Percentiles rank a stretch among this genome's conserved stretches.
Evolutionary conservation across 768 basidiomycete genomes (phyloP).

Genomic region (Boletellus sp.): DNA sequence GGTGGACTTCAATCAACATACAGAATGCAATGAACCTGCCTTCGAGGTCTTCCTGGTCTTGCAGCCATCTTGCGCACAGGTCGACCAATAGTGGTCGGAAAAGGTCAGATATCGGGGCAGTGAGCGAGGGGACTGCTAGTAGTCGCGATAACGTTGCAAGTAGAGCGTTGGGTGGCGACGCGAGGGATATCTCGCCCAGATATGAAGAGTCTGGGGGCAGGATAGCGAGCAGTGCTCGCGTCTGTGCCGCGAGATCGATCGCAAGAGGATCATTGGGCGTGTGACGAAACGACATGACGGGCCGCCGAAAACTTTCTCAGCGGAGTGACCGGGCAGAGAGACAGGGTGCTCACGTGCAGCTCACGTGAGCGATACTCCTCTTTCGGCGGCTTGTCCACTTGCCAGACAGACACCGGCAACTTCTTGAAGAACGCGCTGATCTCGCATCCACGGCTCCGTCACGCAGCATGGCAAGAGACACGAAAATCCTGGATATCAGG

Average conservation of each 20-base stretch:
- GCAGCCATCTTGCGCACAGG: constrained; percentile 78
- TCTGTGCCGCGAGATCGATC: constrained; percentile 57
- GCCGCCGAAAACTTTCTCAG: not conserved
- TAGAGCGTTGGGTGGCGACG: constrained; percentile 39
- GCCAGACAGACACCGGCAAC: too few species aligned
- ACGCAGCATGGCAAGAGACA: constrained; percentile 14
- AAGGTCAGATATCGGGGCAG: constrained; percentile 53
- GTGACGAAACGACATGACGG: constrained; percentile 9
- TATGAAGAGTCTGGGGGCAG: constrained; percentile 44
- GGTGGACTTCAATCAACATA: constrained; percentile 61
- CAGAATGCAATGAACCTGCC: constrained; percentile 58
- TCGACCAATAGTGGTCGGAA: constrained; percentile 81
- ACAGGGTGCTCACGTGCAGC: constrained; percentile 25
- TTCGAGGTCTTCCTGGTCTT: constrained; percentile 45
- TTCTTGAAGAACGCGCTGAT: not conserved
- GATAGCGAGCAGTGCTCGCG: constrained; percentile 40
- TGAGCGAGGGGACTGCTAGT: constrained; percentile 59
- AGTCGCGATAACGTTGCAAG: constrained; percentile 56
- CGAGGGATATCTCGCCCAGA: constrained; percentile 35
- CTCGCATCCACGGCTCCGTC: not conserved
- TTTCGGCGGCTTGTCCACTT: not conserved
- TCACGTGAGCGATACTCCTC: not conserved
- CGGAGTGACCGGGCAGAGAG: not conserved
- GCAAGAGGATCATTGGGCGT: constrained; percentile 51
- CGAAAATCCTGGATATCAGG: constrained; percentile 27